A percentile compares a stretch with the other conserved stretches of the same genome.
phyloP scores from a whole-genome alignment of 2,329 filamentous ascomycete genomes.

The Sporothrix curviconia region DNA sequence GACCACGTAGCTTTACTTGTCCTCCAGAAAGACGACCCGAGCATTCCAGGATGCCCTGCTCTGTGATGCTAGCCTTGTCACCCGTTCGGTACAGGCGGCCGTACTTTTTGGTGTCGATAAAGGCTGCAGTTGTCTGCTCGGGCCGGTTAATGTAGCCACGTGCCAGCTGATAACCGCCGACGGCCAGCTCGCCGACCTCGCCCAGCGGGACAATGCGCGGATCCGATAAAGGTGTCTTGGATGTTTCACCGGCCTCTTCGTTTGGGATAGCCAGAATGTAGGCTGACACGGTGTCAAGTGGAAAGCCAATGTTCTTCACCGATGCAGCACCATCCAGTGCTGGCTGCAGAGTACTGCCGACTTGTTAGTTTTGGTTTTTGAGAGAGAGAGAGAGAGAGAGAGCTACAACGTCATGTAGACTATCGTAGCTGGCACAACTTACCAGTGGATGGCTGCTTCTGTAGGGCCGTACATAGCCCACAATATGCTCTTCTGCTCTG shows the following conservation, averaged over 20 bases:
- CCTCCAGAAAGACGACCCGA: slow-evolving; percentile 71
- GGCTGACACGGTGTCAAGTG: slow-evolving; percentile 73
- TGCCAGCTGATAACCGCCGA: slow-evolving; percentile 76
- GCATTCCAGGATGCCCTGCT: slow-evolving; percentile 70
- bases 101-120: slow-evolving; percentile 55
- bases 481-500: slow-evolving; percentile 53
- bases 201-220: slow-evolving; percentile 52
- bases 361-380: slow-evolving; percentile 16
- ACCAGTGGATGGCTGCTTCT: slow-evolving; percentile 83
- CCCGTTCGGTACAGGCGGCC: slow-evolving; percentile 77
- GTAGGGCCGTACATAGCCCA: slow-evolving; percentile 95
- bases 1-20: slow-evolving; percentile 81
- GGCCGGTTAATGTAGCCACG: slow-evolving; percentile 74
- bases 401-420: no score
- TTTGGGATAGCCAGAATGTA: slow-evolving; percentile 55
- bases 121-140: slow-evolving; percentile 65
- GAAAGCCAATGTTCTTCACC: slow-evolving; percentile 66
- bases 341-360: slow-evolving; percentile 60
- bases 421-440: neutral
- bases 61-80: slow-evolving; percentile 66
- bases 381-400: no score
- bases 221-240: neutral
- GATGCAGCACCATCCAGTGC: slow-evolving; percentile 50
- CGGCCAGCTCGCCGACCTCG: slow-evolving; percentile 68
- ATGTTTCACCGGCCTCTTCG: slow-evolving; percentile 7